Evolutionary conservation across 1,284 basidiomycete species (phyloP).

Genomic region (Ustilago hordei): DNA sequence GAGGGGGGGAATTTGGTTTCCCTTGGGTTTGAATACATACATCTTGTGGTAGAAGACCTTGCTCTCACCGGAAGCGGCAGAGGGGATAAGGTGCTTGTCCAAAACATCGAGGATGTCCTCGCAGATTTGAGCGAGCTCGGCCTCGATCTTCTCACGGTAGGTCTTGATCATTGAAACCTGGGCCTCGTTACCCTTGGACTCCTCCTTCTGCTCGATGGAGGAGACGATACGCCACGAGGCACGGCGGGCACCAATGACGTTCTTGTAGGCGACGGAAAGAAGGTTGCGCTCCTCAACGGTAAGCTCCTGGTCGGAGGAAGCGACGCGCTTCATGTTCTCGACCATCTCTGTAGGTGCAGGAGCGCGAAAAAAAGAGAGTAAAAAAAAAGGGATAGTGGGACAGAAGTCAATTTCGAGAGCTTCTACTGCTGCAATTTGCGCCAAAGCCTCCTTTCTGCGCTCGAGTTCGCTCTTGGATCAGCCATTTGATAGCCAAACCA

Average conservation of each 20-base stretch:
- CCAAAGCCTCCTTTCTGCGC: background rate
- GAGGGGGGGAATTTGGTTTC: background rate
- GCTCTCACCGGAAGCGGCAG: conserved; percentile 95
- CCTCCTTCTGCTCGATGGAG: conserved; percentile 99
- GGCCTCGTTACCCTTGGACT: conserved; percentile 97
- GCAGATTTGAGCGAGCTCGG: conserved; percentile 98
- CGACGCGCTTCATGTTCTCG: conserved; percentile 70
- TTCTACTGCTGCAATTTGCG: background rate
- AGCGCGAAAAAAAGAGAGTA: background rate
- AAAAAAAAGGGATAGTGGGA: background rate
- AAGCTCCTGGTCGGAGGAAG: conserved; percentile 75
- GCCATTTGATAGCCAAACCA: background rate
- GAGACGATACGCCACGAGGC: conserved; percentile 99
- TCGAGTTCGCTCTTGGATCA: background rate
- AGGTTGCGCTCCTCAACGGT: conserved; percentile 99
- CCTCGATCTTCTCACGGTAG: conserved; percentile 97
- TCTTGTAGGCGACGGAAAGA: conserved; percentile 99
- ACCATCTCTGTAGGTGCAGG: conserved; percentile 64
- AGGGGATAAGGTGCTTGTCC: conserved; percentile 98
- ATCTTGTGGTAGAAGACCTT: conserved; percentile 99
- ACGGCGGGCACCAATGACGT: conserved; percentile 98
- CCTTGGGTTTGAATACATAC: conserved; percentile 71
- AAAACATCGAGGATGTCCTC: conserved; percentile 99
- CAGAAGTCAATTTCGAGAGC: conserved; percentile 10
- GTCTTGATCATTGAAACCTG: conserved; percentile 99